Evolutionary conservation across 2,329 filamentous ascomycete species (phyloP), one percentile per base, ranked within the genome.

Genomic region (Alternaria infectoria): DNA sequence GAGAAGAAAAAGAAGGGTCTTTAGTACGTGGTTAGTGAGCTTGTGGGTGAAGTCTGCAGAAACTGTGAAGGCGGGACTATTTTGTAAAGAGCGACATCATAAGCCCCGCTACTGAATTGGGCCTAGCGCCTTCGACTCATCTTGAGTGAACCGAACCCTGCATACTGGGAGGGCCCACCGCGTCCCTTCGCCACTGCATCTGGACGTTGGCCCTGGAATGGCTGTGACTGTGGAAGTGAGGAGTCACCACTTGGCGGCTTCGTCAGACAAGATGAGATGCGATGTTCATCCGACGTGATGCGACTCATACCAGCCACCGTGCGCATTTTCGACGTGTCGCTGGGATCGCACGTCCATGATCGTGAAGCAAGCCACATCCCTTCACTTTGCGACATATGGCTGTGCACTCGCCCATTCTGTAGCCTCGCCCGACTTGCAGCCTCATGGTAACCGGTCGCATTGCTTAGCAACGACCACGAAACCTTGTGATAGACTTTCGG

Each of bases 11-110:
- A 46, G 30, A 55, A 45, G 26, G 46, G 30, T 54, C 17, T 40
- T 59, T 21, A 11, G 47, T 26, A 52, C 23, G 57, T 21, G 54
- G 61, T 25, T 17, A 56, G 51, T 45, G 50, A 64, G 59, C 52
- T 57, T n/a, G 61, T 54, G 40, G 17, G 60, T 59, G 56, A 63
- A 54, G 36, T 65, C 54, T 67, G 71, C 68, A 70, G 64, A 74
- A 70, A 69, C 64, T 71, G 52, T 67, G 59, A 69, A 63, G 55
- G 70, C 66, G 70, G 65, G 61, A 70, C 66, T 57, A 66, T 68
- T 72, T 73, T 71, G 67, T 72, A 70, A 54, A 64, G 56, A 59
- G 57, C 69, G 70, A 71, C 69, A 70, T 73, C 68, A 73, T 65
- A 50, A 61, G 68, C 72, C 69, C 66, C 72, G 64, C 67, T 62